Percentiles rank a stretch among this genome's conserved stretches.
These are phyloP conservation scores for Quercus gilva DNA, from an alignment of 306 rosid species.

Conservation along the genomic window DNA sequence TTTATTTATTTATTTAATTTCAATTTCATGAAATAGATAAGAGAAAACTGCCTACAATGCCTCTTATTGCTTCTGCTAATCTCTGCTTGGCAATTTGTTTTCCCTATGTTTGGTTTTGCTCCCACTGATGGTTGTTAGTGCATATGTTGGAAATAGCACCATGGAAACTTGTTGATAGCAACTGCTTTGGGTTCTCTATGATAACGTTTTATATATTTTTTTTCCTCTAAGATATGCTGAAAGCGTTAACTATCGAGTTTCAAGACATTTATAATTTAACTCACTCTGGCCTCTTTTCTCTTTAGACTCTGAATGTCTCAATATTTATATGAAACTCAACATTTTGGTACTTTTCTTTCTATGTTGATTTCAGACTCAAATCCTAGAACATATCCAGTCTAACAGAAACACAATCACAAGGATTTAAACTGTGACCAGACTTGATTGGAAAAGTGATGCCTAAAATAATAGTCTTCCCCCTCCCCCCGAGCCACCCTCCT, in stretches of 20 bases:
- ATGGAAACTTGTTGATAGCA: not conserved
- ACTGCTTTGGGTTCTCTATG: not conserved
- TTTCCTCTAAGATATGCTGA: not conserved
- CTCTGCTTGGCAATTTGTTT: not conserved
- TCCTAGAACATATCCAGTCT: not conserved
- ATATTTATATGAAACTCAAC: not conserved
- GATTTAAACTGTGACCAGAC: constrained; percentile 16
- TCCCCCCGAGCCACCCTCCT: no score
- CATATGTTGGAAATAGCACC: not conserved
- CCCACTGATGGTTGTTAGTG: not conserved
- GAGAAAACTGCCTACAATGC: no score
- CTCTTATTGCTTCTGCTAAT: not conserved
- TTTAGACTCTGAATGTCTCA: not conserved
- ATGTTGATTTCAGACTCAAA: not conserved
- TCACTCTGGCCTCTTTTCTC: not conserved
- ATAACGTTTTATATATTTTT: not conserved
- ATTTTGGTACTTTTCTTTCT: not conserved
- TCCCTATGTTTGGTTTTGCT: not conserved
- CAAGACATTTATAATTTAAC: not conserved
- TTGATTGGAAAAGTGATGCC: constrained; percentile 12
- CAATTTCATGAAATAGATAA: no score
- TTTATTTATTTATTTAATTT: no score
- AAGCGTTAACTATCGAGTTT: not conserved
- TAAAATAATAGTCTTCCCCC: not conserved
- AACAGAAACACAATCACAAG: not conserved